Base-by-base conservation (phyloP, 495 filamentous ascomycete species). In the Penicillium antarcticum region DNA sequence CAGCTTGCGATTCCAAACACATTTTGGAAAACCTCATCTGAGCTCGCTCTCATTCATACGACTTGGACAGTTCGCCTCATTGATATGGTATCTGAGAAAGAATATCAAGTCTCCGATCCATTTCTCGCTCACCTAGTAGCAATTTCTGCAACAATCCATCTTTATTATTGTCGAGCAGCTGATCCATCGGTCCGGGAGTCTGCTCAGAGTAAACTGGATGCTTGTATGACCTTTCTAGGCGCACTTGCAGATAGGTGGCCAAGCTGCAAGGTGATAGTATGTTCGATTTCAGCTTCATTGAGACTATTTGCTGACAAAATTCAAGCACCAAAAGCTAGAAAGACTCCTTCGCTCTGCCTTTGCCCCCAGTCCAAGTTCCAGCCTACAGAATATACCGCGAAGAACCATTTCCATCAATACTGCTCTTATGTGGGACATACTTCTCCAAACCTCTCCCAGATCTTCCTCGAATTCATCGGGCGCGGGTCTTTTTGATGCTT, bases 41-140 rank as follows among this genome's bases (percentile, higher is more conserved):
- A 75, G 46, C 48, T 73, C 5, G 72, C 68, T 5, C 56, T 75
- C 0, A 65, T 75, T 12, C 72, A 75, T 42, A 67, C 72, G 2
- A 75, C 70, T 4, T 75, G 72, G 72, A 68, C 70, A 12, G 72
- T 72, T 16, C 69, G 72, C 0, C 53, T 75, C 34, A 71, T 75
- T 41, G 70, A 72, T 36, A 69, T 75, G 72, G 58, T 71, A 19
- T 56, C 54, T 12, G 72, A 75, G 37, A 73, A 72, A 57, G 55
- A 68, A 16, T 61, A 73, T 36, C 63, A 61, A 9, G 52, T 75
- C 0, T 66, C 68, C 1, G 72, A 75, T 48, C 72, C 70, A 0
- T 75, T 69, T 45, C 60, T 75, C n/a, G 69, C 63, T 9, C 72
- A 75, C 32, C 45, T 59, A 1, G 67, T 70, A 0, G 67, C 67